A percentile compares a stretch with the other conserved stretches of the same genome.
phyloP scores from a whole-genome alignment of 2,329 filamentous ascomycete genomes.

The Epichloe festucae region DNA sequence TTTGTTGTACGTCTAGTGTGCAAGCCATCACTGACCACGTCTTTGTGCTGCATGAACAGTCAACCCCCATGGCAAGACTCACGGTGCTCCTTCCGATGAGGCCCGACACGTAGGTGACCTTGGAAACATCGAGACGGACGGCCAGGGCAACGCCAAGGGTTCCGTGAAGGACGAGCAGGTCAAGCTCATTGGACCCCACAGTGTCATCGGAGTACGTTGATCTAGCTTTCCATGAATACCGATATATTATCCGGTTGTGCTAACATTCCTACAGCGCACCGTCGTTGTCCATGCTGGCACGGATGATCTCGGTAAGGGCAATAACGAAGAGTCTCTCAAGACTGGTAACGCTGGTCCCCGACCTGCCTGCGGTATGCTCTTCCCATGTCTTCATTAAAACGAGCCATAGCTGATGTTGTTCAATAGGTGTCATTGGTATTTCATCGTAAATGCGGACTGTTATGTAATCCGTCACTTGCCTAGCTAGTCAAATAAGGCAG shows the following conservation, averaged over 20 bases:
- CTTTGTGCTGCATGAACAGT: constrained; percentile 37
- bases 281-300: constrained; percentile 91
- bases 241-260: not conserved
- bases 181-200: constrained; percentile 93
- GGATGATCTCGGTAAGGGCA: constrained; percentile 90
- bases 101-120: constrained; percentile 93
- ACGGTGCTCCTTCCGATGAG: constrained; percentile 74
- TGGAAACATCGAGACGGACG: constrained; percentile 94
- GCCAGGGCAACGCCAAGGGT: constrained; percentile 79
- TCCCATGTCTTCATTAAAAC: not conserved
- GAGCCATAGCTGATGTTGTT: constrained; percentile 7
- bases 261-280: constrained; percentile 53
- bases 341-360: constrained; percentile 90
- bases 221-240: not conserved
- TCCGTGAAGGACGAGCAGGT: constrained; percentile 66
- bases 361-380: constrained; percentile 76
- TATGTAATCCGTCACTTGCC: not conserved
- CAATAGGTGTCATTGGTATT: constrained; percentile 74
- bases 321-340: constrained; percentile 90
- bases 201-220: constrained; percentile 73
- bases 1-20: not conserved
- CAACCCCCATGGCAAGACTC: constrained; percentile 88
- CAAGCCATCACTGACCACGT: not conserved
- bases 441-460: constrained; percentile 42
- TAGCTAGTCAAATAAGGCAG: too few species aligned